These are phyloP conservation scores for Lobulomyces angularis DNA, from an alignment of 192 early-diverging fungal genomes.

Conservation along the genomic window DNA sequence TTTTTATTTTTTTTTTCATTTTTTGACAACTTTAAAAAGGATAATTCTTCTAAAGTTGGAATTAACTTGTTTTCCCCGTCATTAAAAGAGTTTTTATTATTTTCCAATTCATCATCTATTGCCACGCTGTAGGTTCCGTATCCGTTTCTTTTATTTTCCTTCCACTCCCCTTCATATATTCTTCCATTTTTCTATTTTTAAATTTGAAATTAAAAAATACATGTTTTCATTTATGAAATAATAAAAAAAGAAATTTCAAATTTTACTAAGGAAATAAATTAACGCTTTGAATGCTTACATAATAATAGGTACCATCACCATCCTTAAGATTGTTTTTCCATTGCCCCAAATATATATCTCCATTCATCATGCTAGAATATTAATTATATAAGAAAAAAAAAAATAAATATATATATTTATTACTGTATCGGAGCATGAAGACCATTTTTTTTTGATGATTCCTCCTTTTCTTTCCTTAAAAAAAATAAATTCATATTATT, in stretches of 20 bases:
- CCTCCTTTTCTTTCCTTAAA: conserved; percentile 44
- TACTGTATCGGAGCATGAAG: conserved; percentile 41
- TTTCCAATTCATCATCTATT: neutral
- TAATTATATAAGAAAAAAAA: too few species aligned
- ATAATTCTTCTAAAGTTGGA: too few species aligned
- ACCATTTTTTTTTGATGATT: conserved; percentile 34
- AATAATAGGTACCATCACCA: conserved; percentile 13
- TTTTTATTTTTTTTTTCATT: too few species aligned
- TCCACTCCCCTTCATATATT: conserved; percentile 49
- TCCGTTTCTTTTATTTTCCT: conserved; percentile 27
- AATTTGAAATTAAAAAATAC: neutral
- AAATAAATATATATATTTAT: too few species aligned
- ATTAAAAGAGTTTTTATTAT: neutral
- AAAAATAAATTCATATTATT: too few species aligned
- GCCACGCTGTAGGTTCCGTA: conserved; percentile 45
- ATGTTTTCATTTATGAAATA: neutral
- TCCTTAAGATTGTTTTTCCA: conserved; percentile 41
- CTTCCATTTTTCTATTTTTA: conserved; percentile 20
- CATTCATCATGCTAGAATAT: conserved; percentile 45
- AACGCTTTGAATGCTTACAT: neutral
- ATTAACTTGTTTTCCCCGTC: too few species aligned
- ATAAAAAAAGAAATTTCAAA: neutral
- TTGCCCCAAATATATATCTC: conserved; percentile 45
- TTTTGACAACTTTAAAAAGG: too few species aligned
- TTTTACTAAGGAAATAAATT: neutral